Evolutionary conservation across 2,329 filamentous ascomycete genomes (phyloP), one percentile per base, ranked within the genome.

Genomic region (Talaromyces piceae): DNA sequence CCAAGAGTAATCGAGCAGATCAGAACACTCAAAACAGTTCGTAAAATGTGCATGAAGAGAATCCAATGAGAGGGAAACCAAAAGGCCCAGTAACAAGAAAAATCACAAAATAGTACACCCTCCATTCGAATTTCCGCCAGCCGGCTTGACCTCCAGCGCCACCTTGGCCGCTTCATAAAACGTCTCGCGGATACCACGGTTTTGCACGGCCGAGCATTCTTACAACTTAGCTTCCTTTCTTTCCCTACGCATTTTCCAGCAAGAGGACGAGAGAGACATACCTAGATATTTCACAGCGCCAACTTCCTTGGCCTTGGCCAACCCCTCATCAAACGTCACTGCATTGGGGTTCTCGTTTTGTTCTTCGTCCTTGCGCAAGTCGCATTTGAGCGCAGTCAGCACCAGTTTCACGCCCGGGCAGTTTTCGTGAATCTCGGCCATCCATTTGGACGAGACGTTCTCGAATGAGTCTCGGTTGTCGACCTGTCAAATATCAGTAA

Each of bases 361-460:
- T 20, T 79, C 78, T 18, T 89, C 86, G 50, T 82, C 80, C 72
- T 96, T 91, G 59, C 93, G 82, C 63, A 98, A 74, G 72, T 98
- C 93, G 74, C 93, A 98, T 75, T 98, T 98, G 60, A 98, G 80
- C 22, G 93, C 93, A 4, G 96, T 91, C 6, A 98, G 79, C 16
- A 98, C 93, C 43, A 98, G 82, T 71, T 94, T 95, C 57, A 96
- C 93, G 53, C 87, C 88, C 1, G 90, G 89, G 72, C 93, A 97
- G 73, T 98, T 96, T 73, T 98, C 93, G 56, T 91, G 88, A 59
- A 98, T 98, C 72, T 98, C 93, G 56, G 88, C 87, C 4, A 96
- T 88, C 93, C 93, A 98, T 74, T 98, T 98, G 61, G 88, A 91
- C 70, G 95, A 90, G 55, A 98, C 90, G 80, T 98, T 98, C 71